Evolutionary conservation across 1,139 yeast genomes (phyloP), one percentile per base, ranked within the genome.

Genomic region (Saccharomycopsis hybrid): DNA sequence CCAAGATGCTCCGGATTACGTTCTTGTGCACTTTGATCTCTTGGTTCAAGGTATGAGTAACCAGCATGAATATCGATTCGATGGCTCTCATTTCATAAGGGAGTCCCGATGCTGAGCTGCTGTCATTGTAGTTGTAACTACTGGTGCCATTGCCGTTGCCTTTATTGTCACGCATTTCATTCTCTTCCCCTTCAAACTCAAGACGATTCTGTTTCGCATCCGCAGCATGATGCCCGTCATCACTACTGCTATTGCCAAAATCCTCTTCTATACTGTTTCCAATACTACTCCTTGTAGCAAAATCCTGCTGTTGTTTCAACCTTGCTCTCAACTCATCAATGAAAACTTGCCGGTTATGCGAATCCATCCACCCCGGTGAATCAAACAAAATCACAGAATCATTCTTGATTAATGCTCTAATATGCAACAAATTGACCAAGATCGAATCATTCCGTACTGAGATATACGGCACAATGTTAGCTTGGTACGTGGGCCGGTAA

Each of bases 401-500:
- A 13, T 31, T 38, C 29, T 80, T 81, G 8, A 85, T 77, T 44
- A 85, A 69, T 1, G 90, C 89, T 56, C 85, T 79, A 31, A 85
- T 80, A 56, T 83, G 82, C 27, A 84, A 66, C 57, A 85, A 64
- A 59, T 83, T 84, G 44, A 85, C 74, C 41, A 85, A 64, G 1
- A 85, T 80, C 38, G 85, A 78, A 51, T 76, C 75, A 31, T 67
- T 65, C 52, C 94, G 65, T 4, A 83, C 83, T 59, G 84, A 78
- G 44, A 85, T 76, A 51, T 79, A 78, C 0, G 95, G 94, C 0
- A 82, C 86, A 37, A 84, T 82, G 58, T 81, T 86, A 42, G 78
- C 73, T 38, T 51, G 37, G 42, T 45, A 36, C 24, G 50, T 24
- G 31, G 49, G 48, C 35, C 44, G 44, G 36, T 39, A 54, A 1